These are phyloP conservation scores for Saururus chinensis DNA, from an alignment of 164 flowering plant species.

Conservation along the genomic window DNA sequence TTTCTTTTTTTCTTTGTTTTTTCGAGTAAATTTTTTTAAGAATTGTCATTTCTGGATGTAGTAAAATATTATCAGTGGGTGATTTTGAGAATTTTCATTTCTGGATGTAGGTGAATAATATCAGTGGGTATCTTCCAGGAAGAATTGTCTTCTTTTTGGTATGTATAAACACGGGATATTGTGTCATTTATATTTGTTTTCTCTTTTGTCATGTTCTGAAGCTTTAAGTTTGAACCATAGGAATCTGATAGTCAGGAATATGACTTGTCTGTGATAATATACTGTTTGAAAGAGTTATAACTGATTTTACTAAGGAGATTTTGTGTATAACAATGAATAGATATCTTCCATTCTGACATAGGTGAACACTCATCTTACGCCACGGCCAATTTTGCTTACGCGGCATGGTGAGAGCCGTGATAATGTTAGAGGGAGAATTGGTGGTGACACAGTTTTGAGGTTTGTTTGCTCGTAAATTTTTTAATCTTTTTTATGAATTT, in stretches of 20 bases:
- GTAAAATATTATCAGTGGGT: too few relatives aligned
- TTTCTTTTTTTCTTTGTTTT: too few relatives aligned
- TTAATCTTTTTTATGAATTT: not conserved
- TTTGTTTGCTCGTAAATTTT: slow-evolving; percentile 7
- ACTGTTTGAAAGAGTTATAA: not conserved
- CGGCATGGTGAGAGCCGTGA: slow-evolving; percentile 96
- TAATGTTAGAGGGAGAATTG: slow-evolving; percentile 96
- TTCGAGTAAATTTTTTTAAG: too few relatives aligned
- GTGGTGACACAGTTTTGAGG: slow-evolving; percentile 87
- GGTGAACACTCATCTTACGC: slow-evolving; percentile 97
- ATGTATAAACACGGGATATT: slow-evolving; percentile 11
- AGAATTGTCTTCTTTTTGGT: slow-evolving; percentile 97
- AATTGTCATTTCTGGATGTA: too few relatives aligned
- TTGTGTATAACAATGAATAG: too few relatives aligned
- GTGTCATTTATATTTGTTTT: not conserved
- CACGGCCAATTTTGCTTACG: slow-evolving; percentile 95
- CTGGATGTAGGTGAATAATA: slow-evolving; percentile 78
- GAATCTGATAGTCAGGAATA: not conserved
- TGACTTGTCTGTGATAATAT: not conserved
- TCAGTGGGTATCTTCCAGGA: slow-evolving; percentile 98
- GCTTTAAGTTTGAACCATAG: not conserved
- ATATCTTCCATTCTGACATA: slow-evolving; percentile 16
- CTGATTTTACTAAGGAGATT: too few relatives aligned
- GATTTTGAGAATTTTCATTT: not conserved
- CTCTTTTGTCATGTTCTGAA: not conserved